Base-by-base conservation (phyloP, 1,284 basidiomycete genomes). In the Ganoderma meredithae region DNA sequence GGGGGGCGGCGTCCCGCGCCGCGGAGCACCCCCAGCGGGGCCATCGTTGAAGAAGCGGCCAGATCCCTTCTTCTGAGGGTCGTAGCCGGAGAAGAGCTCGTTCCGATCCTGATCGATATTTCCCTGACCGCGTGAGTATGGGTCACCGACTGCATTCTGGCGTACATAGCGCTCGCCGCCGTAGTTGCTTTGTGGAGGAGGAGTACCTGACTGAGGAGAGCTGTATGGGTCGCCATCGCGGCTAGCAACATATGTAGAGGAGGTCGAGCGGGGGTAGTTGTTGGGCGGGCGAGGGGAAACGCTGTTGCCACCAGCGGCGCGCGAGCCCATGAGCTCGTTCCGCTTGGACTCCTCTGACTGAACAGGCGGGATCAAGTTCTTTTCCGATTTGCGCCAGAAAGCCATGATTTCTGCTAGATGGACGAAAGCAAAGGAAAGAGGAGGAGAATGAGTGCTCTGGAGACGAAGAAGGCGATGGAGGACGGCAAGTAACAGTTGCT, bases 71-170 rank as follows among this genome's bases (percentile, higher is more conserved):
- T 85, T 88, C 77, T 87, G 79, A 0, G 89, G 85, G 66, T 91
- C 87, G 75, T 89, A 90, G 19, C 93, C 93, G 69, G 90, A 78
- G 77, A 95, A 93, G 41, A 95, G 83, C 76, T 94, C 93, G 66
- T 84, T 88, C 53, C 94, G 88, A 76, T 94, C 92, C 31, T 84
- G 82, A 69, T 93, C 75, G 66, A 90, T 73, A 72, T 90, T 81
- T 66, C 82, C 82, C 41, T 81, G 83, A 39, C 88, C 87, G 63
- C 90, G 87, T 69, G 86, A 83, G 77, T 92, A 91, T 25, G 83
- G 79, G 73, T 91, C 90, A 60, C 87, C 88, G 33, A 90, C 84
- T 43, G 82, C 82, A 66, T 84, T 84, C 73, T 81, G 84, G 60
- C 85, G 80, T 63, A 79, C 82, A 75, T 89, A 87, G 75, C 86